Evolutionary conservation across 2,329 filamentous ascomycete species (phyloP).

Genomic region (Colletotrichum limetticola): DNA sequence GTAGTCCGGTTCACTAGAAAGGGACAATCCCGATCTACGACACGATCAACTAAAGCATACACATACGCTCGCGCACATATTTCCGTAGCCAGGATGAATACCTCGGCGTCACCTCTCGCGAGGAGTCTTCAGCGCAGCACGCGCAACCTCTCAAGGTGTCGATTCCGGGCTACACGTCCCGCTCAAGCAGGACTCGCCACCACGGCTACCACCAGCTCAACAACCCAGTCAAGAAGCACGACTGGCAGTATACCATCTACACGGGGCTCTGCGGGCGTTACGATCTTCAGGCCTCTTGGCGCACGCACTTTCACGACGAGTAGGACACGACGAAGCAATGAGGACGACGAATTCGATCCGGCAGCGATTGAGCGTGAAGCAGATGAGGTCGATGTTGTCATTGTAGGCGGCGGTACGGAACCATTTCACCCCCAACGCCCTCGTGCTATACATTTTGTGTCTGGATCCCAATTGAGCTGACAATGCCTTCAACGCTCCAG

Average conservation of each 20-base stretch:
- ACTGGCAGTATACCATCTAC: constrained; percentile 5
- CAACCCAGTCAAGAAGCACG: background rate
- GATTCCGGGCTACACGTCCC: constrained; percentile 41
- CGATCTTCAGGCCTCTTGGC: constrained; percentile 18
- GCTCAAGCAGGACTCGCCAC: constrained; percentile 24
- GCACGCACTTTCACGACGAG: constrained; percentile 34
- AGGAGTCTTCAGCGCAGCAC: constrained; percentile 52
- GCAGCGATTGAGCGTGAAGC: constrained; percentile 82
- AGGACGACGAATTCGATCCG: constrained; percentile 72
- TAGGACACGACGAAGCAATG: constrained; percentile 36
- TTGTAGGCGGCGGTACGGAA: constrained; percentile 82
- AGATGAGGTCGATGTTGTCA: constrained; percentile 96
- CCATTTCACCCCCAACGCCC: constrained; percentile 32
- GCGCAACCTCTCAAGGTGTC: constrained; percentile 43
- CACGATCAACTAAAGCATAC: background rate
- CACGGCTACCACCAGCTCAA: constrained; percentile 6
- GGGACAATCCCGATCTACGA: background rate
- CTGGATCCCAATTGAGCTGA: background rate
- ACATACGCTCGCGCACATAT: background rate
- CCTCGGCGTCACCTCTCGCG: constrained; percentile 45
- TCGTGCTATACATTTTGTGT: background rate
- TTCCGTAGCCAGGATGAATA: constrained; percentile 18
- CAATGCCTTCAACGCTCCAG: constrained; percentile 44
- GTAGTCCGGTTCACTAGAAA: background rate
- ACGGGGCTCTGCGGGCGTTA: background rate